Evolutionary conservation across 2,329 filamentous ascomycete genomes (phyloP), one percentile per base, ranked within the genome.

Genomic region (Metarhizium humberi): DNA sequence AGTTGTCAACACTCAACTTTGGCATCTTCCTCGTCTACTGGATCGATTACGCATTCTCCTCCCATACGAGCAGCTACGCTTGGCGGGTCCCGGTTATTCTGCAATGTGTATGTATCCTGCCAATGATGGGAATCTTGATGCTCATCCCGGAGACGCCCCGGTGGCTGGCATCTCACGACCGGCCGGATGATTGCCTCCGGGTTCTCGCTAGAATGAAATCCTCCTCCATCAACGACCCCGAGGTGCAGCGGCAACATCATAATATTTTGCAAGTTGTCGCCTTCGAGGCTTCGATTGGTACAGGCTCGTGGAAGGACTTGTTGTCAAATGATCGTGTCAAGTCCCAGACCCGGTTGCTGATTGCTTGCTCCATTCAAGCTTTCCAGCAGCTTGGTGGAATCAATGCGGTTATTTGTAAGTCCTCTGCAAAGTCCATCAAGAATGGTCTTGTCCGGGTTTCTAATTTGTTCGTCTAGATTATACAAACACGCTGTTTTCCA

Each of bases 301-400:
- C 63, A 2, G 62, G 60, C 0, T 62, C 64, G 0, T 62, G 67
- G 70, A 64, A 57, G 8, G 64, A 68, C 14, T 57, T 72, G 0
- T 58, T 72, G 4, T 63, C 61, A 20, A 61, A 64, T 2, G 69
- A 71, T 20, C 56, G 60, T n/a, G 67, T 71, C 38, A 56, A 68
- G 55, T 67, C 65, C 8, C 64, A 61, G 29, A 61, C 53, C n/a
- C 52, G 70, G 6, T 59, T 72, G 0, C 46, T 71, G 7, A 61
- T 72, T 42, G 64, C 67, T 2, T 70, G 67, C n/a, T 59, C 58
- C 0, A 62, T 69, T 0, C 66, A 70, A 16, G 56, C 56, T 0
- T 64, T 68, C 51, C 76, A 78, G 55, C 77, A 79, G 36, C 66
- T 79, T 2, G 71, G 71, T 5, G 77, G 77, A 2, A 78, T 76